These are phyloP conservation scores for Cystofilobasidium ferigula DNA, from an alignment of 768 basidiomycete species.

Conservation along the genomic window DNA sequence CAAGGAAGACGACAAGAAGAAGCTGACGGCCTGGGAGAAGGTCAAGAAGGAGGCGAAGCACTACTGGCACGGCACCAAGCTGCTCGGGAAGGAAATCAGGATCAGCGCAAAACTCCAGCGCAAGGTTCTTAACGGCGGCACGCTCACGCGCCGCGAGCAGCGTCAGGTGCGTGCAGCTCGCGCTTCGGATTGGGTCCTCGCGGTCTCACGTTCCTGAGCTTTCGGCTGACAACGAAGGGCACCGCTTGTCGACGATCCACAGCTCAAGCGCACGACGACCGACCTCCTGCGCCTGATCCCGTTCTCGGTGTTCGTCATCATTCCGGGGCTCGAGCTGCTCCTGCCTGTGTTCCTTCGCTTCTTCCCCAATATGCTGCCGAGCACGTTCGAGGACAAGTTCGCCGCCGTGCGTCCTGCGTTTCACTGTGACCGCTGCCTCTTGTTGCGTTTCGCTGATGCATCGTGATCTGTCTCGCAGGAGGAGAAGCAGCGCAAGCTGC, in stretches of 20 bases:
- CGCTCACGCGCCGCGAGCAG: slow-evolving; percentile 80
- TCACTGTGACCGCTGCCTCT: no score
- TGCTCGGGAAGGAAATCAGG: slow-evolving; percentile 84
- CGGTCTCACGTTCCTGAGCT: neutral
- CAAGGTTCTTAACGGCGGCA: slow-evolving; percentile 84
- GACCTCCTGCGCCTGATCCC: slow-evolving; percentile 87
- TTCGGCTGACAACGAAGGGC: neutral
- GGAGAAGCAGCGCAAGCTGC: slow-evolving; percentile 90
- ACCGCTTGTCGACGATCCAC: neutral
- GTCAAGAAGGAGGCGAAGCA: slow-evolving; percentile 92
- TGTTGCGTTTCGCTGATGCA: no score
- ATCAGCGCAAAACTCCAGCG: slow-evolving; percentile 78
- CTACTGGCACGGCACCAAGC: slow-evolving; percentile 93
- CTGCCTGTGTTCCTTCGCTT: slow-evolving; percentile 91
- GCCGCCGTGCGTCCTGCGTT: slow-evolving; percentile 56
- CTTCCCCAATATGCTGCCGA: slow-evolving; percentile 98
- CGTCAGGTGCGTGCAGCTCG: slow-evolving; percentile 62
- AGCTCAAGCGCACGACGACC: slow-evolving; percentile 87
- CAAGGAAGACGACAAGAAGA: neutral
- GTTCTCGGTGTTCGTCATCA: slow-evolving; percentile 84
- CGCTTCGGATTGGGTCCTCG: neutral
- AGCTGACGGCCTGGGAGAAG: slow-evolving; percentile 54
- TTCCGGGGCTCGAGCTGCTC: slow-evolving; percentile 96
- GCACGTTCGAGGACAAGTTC: slow-evolving; percentile 95
- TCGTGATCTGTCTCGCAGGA: slow-evolving; percentile 47